A percentile compares a stretch with the other conserved stretches of the same genome.
Conservation (phyloP, 192 early-diverging fungal genomes). For the Pilaira anomala region DNA sequence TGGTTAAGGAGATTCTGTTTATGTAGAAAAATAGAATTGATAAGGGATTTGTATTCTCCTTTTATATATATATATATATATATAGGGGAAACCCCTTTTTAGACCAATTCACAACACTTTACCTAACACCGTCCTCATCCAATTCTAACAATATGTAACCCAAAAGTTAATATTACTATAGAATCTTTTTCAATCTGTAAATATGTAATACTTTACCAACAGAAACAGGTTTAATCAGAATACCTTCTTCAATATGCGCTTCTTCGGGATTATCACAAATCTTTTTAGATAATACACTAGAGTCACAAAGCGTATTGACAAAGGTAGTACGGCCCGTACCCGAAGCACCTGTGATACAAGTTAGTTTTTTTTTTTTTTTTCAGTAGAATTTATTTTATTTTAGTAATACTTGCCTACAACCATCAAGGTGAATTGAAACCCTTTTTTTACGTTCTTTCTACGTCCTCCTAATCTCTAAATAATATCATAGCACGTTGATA, state of each 20-base stretch:
- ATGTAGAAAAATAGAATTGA: too few relatives aligned
- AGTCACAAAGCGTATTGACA: constrained; percentile 96
- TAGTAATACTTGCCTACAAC: constrained; percentile 69
- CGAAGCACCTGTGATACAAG: constrained; percentile 64
- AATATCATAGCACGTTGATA: constrained; percentile 22
- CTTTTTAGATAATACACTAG: constrained; percentile 63
- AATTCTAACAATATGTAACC: constrained; percentile 54
- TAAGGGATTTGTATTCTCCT: not conserved
- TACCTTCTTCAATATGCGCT: constrained; percentile 83
- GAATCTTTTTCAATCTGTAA: not conserved
- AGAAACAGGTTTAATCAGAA: constrained; percentile 83
- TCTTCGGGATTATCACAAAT: constrained; percentile 65
- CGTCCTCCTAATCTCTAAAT: constrained; percentile 60
- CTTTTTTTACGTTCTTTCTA: constrained; percentile 95
- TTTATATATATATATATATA: constrained; percentile 1
- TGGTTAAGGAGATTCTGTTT: constrained; percentile 79
- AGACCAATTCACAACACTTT: constrained; percentile 10
- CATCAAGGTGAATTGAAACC: constrained; percentile 96
- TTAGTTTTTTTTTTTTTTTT: constrained; percentile 10
- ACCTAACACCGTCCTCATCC: constrained; percentile 96
- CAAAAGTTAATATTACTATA: not conserved
- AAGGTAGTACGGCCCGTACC: constrained; percentile 99
- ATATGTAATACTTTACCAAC: constrained; percentile 43
- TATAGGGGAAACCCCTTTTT: not conserved
- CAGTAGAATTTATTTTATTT: not conserved